These are phyloP conservation scores for Botrytis medusae DNA, from an alignment of 2,329 filamentous ascomycete genomes.

Conservation along the genomic window DNA sequence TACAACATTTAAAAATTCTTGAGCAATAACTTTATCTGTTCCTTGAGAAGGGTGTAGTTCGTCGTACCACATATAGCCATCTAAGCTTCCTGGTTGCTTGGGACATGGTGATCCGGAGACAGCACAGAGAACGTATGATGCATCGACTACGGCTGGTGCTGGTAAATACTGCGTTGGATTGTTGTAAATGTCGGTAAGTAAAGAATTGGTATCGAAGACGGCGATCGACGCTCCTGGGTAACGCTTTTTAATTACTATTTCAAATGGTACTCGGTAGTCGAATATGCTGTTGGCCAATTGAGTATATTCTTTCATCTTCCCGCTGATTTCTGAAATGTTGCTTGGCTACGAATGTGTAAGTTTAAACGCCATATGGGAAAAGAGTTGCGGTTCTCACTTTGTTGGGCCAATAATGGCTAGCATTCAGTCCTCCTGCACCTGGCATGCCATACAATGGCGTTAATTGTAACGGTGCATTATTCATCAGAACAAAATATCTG, in stretches of 20 bases:
- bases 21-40: constrained; percentile 57
- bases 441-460: constrained; percentile 62
- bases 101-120: constrained; percentile 41
- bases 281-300: constrained; percentile 51
- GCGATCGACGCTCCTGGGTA: constrained; percentile 62
- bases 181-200: constrained; percentile 64
- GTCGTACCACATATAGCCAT: constrained; percentile 73
- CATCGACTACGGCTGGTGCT: constrained; percentile 61
- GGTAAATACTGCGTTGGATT: constrained; percentile 62
- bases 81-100: constrained; percentile 43
- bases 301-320: constrained; percentile 53
- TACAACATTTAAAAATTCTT: constrained; percentile 56
- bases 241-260: constrained; percentile 46
- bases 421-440: constrained; percentile 45
- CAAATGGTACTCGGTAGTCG: constrained; percentile 51
- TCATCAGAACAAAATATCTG: constrained; percentile 71
- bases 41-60: constrained; percentile 69
- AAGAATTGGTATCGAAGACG: constrained; percentile 64
- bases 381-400: constrained; percentile 30
- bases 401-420: constrained; percentile 48
- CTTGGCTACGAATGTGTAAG: constrained; percentile 45
- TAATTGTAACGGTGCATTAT: constrained; percentile 65
- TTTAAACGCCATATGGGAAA: background rate
- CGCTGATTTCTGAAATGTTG: constrained; percentile 49
- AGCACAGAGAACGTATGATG: constrained; percentile 56